Percentiles rank a stretch among this genome's conserved stretches.
These are phyloP conservation scores for Fomitopsis betulina DNA, from an alignment of 1,284 basidiomycete species.

Conservation along the genomic window DNA sequence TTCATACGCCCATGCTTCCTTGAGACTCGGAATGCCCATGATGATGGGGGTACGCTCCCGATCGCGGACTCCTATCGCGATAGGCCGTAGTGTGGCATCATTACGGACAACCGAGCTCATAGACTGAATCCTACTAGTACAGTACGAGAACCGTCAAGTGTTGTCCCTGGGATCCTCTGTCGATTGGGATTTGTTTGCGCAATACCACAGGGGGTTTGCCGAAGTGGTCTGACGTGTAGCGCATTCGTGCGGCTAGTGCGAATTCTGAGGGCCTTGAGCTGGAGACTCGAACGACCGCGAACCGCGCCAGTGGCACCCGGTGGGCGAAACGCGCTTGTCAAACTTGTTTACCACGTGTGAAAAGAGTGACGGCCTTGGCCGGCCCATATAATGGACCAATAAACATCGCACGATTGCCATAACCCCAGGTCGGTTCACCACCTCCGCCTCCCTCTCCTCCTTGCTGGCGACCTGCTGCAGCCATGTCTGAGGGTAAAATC, in stretches of 20 bases:
- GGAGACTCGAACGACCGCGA: neutral
- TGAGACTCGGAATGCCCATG: too few species aligned
- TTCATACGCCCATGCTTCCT: too few species aligned
- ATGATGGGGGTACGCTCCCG: too few species aligned
- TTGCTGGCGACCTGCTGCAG: slow-evolving; percentile 1
- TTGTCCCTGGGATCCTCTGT: too few species aligned
- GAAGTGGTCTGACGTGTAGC: neutral
- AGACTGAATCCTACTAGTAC: too few species aligned
- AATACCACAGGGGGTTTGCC: too few species aligned
- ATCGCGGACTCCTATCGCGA: too few species aligned
- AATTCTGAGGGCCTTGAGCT: neutral
- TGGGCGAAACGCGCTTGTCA: neutral
- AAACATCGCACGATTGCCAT: slow-evolving; percentile 9
- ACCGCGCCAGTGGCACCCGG: neutral
- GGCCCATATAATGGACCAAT: slow-evolving; percentile 9
- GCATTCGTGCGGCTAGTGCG: neutral
- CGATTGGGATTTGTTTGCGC: too few species aligned
- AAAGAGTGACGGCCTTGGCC: slow-evolving; percentile 7
- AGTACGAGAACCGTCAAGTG: too few species aligned
- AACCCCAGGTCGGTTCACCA: slow-evolving; percentile 10
- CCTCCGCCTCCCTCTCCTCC: slow-evolving; percentile 17
- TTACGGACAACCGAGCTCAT: too few species aligned
- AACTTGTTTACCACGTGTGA: slow-evolving; percentile 13
- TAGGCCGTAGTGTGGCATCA: too few species aligned
- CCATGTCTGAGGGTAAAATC: slow-evolving; percentile 42